Evolutionary conservation across 2,329 filamentous ascomycete species (phyloP), one percentile per base, ranked within the genome.

Genomic region (Xylariaceae sp.): DNA sequence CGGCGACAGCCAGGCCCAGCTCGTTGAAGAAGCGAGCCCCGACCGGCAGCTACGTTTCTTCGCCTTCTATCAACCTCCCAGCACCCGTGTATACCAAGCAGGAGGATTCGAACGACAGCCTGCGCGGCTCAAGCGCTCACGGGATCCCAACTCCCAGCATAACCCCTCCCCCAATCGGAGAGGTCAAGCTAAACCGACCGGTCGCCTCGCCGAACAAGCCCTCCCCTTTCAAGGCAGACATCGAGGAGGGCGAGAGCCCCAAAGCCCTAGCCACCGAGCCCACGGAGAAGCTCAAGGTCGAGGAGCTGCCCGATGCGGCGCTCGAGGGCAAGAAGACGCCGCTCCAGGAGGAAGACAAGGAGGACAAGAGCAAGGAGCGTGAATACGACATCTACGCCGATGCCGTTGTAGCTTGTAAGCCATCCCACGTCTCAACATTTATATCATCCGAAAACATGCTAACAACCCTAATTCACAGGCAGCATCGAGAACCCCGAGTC

Each of bases 401-500:
- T 66, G 91, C 93, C 56, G 93, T 90, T 16, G 80, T 99, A 72
- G 86, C 88, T 68, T 99, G 95, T 88, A 80, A 87, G 86, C 81
- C 52, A 4, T 54, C 10, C 18, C 41, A n/a, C n/a, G n/a, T n/a
- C n/a, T n/a, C n/a, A n/a, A n/a, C n/a, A n/a, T n/a, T n/a, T n/a
- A n/a, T n/a, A n/a, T n/a, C n/a, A n/a, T n/a, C n/a, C 29, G 40
- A 29, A 20, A 18, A 18, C 14, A 52, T 23, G 59, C 69, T 77
- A 69, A 80, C 71, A 66, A 67, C 16, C 23, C 26, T 26, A 9
- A 26, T 26, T 26, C 40, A 67, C 57, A 89, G 87, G 87, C 81
- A 97, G 93, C 78, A 98, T 99, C 74, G 93, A 98, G 73, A 97
- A 98, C 80, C 91, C 89, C 66, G 95, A 99, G 74, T 83, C 89